A percentile compares a stretch with the other conserved stretches of the same genome.
Evolutionary conservation across 768 basidiomycete genomes (phyloP).

Genomic region (Mycena amicta): DNA sequence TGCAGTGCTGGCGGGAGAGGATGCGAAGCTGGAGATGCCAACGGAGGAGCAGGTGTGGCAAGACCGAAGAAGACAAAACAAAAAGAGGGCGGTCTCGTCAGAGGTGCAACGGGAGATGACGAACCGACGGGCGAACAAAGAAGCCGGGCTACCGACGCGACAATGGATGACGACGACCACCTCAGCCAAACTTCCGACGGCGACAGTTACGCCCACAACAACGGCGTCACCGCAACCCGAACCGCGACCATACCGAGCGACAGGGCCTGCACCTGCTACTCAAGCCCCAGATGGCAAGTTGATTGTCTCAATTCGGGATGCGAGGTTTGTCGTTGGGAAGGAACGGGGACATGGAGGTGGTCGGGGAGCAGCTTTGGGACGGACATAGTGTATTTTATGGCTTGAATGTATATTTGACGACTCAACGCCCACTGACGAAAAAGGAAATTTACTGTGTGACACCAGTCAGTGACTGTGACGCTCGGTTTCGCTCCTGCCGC

Average conservation of each 20-base stretch:
- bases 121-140: constrained; percentile 84
- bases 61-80: too few species aligned
- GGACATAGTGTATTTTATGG: constrained; percentile 33
- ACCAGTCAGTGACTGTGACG: too few species aligned
- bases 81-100: constrained; percentile 86
- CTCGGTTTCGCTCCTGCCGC: too few species aligned
- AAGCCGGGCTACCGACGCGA: constrained; percentile 82
- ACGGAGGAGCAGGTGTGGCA: constrained; percentile 39
- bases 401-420: too few species aligned
- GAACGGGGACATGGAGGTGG: constrained; percentile 86
- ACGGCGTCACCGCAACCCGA: constrained; percentile 19
- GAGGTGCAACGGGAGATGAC: constrained; percentile 89
- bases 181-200: constrained; percentile 32
- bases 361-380: constrained; percentile 72
- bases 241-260: constrained; percentile 53
- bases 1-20: constrained; percentile 50
- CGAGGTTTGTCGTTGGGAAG: constrained; percentile 83
- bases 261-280: constrained; percentile 41
- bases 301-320: constrained; percentile 71
- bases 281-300: constrained; percentile 55
- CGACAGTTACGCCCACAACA: neutral
- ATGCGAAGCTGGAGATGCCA: constrained; percentile 30
- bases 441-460: too few species aligned
- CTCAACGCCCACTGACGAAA: too few species aligned
- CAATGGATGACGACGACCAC: constrained; percentile 78